Conservation (phyloP, 1,139 yeast species). For the Blastobotrys malaysiensis region DNA sequence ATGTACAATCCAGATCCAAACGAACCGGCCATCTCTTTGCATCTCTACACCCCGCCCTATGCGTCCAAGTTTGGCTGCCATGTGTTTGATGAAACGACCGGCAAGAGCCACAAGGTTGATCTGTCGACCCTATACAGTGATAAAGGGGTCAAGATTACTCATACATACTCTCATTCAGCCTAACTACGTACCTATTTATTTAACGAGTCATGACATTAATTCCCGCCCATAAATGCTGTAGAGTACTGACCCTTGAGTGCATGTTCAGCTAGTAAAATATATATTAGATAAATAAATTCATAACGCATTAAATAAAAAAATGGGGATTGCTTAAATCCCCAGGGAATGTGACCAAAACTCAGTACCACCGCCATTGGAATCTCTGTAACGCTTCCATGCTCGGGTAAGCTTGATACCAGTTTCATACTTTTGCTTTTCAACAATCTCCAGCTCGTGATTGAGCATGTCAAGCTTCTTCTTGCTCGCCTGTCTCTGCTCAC, state of each 20-base stretch:
- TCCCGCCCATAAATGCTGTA: neutral
- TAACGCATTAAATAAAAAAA: neutral
- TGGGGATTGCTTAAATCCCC: neutral
- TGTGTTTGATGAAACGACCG: constrained; percentile 51
- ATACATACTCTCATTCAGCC: neutral
- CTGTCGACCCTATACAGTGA: constrained; percentile 60
- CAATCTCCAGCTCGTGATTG: constrained; percentile 18
- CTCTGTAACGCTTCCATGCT: constrained; percentile 24
- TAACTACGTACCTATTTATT: neutral
- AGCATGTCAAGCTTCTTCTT: constrained; percentile 13
- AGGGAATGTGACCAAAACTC: constrained; percentile 27
- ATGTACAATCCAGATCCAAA: constrained; percentile 48
- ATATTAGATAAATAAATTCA: neutral
- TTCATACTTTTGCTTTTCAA: constrained; percentile 25
- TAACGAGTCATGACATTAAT: neutral
- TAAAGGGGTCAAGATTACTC: constrained; percentile 41
- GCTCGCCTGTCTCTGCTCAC: constrained; percentile 16
- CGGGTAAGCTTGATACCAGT: constrained; percentile 25
- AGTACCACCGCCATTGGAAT: constrained; percentile 19
- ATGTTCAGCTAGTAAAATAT: neutral
- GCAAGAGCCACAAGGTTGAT: constrained; percentile 51
- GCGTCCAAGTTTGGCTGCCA: constrained; percentile 64
- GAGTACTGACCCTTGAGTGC: too few species aligned
- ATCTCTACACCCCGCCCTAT: constrained; percentile 74
- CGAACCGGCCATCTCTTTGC: constrained; percentile 60